phyloP scores from a whole-genome alignment of 352 stramenopile genomes.

The Globisporangium okanoganense region DNA sequence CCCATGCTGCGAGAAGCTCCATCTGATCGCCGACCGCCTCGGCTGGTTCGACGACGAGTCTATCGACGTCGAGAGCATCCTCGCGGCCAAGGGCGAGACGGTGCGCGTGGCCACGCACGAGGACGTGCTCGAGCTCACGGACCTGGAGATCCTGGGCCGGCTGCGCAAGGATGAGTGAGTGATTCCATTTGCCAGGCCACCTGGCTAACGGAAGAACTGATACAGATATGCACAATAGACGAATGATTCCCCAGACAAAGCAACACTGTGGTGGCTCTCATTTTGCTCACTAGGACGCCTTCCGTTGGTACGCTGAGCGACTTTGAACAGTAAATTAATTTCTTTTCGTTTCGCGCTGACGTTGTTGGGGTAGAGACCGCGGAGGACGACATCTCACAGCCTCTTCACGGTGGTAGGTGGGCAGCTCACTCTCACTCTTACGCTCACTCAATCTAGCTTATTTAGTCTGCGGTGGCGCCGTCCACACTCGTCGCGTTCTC shows the following conservation, averaged over 20 bases:
- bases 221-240: conserved; percentile 1
- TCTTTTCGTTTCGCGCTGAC: background rate
- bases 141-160: conserved; percentile 59
- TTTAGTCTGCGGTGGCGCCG: conserved; percentile 12
- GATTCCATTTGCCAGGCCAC: conserved; percentile 5
- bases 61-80: conserved; percentile 85
- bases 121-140: conserved; percentile 81
- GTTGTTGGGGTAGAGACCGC: background rate
- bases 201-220: background rate
- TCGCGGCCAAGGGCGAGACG: conserved; percentile 68
- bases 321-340: conserved; percentile 22
- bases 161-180: conserved; percentile 25
- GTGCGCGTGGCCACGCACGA: conserved; percentile 73
- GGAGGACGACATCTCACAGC: background rate
- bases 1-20: conserved; percentile 96
- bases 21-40: conserved; percentile 96
- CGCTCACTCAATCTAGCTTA: background rate
- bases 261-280: background rate
- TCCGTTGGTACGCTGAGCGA: background rate
- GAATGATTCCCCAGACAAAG: background rate
- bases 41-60: conserved; percentile 92
- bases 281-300: background rate
- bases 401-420: background rate
- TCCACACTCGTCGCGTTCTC: conserved; percentile 32
- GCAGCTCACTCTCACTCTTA: background rate